Conservation (phyloP, 345 rosid species). For the Pelargonium nanum region DNA sequence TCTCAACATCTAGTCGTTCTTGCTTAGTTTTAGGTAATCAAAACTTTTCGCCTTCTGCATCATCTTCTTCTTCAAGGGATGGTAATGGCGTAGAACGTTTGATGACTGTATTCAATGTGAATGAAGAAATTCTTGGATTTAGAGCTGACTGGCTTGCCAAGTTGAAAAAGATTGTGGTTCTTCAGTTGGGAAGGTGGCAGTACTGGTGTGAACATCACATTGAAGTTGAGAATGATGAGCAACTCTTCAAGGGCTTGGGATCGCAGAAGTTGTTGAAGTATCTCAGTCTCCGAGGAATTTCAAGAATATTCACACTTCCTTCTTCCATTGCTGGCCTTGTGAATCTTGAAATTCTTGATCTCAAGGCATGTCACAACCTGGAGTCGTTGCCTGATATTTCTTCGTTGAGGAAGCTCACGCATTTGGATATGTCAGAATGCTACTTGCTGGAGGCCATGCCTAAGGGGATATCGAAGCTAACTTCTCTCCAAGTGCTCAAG, state of each 20-base stretch:
- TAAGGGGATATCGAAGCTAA: conserved; percentile 24
- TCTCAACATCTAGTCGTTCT: conserved; percentile 2
- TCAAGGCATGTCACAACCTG: conserved; percentile 27
- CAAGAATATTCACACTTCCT: conserved; percentile 23
- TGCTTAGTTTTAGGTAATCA: conserved; percentile 1
- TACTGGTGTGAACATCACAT: conserved; percentile 16
- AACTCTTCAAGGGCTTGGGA: conserved; percentile 18
- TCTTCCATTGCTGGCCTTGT: conserved; percentile 8
- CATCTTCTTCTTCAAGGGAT: not conserved
- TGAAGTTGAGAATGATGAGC: conserved; percentile 21
- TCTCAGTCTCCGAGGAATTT: conserved; percentile 34
- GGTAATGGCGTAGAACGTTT: not conserved
- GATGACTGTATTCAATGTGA: conserved; percentile 22
- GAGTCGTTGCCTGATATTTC: conserved; percentile 24
- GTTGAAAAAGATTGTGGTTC: conserved; percentile 16
- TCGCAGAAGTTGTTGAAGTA: conserved; percentile 17
- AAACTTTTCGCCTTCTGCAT: not conserved
- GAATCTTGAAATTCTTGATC: conserved; percentile 26
- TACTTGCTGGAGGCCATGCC: conserved; percentile 42
- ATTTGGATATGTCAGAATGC: conserved; percentile 34
- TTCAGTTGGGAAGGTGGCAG: conserved; percentile 34
- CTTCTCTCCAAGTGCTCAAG: conserved; percentile 40
- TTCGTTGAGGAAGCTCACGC: conserved; percentile 14
- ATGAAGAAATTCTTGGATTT: conserved; percentile 16
- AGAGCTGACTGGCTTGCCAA: conserved; percentile 15